phyloP scores from a whole-genome alignment of 1,284 basidiomycete species.

The Apiotrichum mycotoxinovorans region DNA sequence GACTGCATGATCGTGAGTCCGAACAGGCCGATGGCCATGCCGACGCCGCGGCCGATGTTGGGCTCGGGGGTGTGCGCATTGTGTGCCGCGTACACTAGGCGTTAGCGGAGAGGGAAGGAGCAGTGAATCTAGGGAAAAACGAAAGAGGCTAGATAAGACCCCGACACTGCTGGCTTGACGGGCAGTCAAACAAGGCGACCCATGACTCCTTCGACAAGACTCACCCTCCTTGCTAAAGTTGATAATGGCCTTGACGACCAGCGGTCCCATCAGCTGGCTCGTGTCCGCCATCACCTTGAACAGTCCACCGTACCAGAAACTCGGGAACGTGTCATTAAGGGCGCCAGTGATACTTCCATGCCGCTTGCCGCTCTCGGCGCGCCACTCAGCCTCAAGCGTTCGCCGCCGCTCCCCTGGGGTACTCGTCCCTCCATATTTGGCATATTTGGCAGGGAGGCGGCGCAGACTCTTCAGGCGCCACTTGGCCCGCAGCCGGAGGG shows the following conservation, averaged over 20 bases:
- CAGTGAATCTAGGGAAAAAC: constrained; percentile 30
- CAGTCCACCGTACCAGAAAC: constrained; percentile 64
- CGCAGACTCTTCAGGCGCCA: too few relatives aligned
- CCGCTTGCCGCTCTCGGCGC: constrained; percentile 42
- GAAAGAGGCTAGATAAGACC: too few relatives aligned
- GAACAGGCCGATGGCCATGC: constrained; percentile 68
- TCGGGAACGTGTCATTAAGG: constrained; percentile 67
- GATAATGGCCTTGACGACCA: constrained; percentile 67
- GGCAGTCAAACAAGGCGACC: too few relatives aligned
- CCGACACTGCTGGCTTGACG: too few relatives aligned
- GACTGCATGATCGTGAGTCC: constrained; percentile 60
- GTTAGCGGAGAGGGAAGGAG: constrained; percentile 20
- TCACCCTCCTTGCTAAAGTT: constrained; percentile 59
- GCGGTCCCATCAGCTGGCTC: constrained; percentile 62
- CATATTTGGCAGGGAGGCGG: constrained; percentile 14
- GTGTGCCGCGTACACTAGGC: constrained; percentile 37
- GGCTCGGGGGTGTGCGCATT: constrained; percentile 45
- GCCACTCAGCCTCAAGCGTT: constrained; percentile 37
- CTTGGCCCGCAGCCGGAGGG: too few relatives aligned
- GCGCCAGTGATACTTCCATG: constrained; percentile 62
- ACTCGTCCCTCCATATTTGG: constrained; percentile 11
- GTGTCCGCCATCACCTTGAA: constrained; percentile 52
- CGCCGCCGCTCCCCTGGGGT: constrained; percentile 8
- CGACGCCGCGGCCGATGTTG: constrained; percentile 63
- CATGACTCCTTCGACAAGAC: neutral